These are phyloP conservation scores for Quercus bicolor DNA, from an alignment of 306 rosid species.

Conservation along the genomic window DNA sequence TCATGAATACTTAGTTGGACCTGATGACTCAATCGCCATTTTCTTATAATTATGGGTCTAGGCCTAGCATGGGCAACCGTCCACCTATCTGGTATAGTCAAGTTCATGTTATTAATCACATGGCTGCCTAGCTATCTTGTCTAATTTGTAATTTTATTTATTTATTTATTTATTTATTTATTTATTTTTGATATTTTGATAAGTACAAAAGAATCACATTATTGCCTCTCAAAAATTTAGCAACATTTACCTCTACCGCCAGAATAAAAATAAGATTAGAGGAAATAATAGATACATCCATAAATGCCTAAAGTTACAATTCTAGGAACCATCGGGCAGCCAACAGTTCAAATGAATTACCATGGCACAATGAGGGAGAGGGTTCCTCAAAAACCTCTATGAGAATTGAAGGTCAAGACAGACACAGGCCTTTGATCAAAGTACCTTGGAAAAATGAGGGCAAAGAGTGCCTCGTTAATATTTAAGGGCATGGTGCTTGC, in stretches of 20 bases:
- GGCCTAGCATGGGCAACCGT: too few relatives aligned
- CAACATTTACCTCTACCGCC: background rate
- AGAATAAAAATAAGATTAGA: background rate
- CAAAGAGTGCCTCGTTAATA: background rate
- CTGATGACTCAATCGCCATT: too few relatives aligned
- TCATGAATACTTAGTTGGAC: too few relatives aligned
- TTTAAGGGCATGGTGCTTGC: background rate
- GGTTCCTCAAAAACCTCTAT: background rate
- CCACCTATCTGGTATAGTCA: too few relatives aligned
- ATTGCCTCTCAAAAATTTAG: background rate
- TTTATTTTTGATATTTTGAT: too few relatives aligned
- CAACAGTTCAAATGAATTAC: background rate
- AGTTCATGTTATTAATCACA: background rate
- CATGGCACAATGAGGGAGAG: background rate
- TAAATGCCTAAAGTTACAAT: background rate
- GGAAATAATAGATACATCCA: background rate
- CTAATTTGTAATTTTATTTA: background rate
- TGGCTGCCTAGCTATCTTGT: background rate
- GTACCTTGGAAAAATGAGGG: background rate
- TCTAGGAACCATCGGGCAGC: background rate
- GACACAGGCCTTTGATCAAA: background rate
- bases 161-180: too few relatives aligned
- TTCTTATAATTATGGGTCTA: too few relatives aligned
- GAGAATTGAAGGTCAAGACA: background rate
- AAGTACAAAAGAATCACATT: background rate